Evolutionary conservation across 176 grass and related monocot species (phyloP).

Genomic region (Ensete ventricosum): DNA sequence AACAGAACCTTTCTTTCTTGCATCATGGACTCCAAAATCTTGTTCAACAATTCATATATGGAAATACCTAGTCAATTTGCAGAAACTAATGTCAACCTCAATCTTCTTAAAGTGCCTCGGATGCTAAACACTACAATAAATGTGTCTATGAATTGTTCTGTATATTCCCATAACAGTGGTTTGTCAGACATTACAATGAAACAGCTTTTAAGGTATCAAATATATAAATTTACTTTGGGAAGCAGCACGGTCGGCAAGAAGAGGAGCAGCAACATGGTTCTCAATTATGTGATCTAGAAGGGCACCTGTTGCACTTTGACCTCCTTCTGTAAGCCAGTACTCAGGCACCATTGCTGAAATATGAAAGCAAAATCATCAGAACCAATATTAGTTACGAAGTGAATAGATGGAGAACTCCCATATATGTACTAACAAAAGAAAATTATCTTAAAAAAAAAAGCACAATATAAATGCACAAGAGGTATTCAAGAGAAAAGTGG

Average conservation of each 20-base stretch:
- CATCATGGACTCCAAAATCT: conserved; percentile 56
- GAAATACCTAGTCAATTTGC: conserved; percentile 49
- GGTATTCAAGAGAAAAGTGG: background rate
- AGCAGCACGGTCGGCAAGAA: conserved; percentile 68
- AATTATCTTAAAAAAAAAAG: conserved; percentile 13
- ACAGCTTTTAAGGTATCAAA: background rate
- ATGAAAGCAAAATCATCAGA: conserved; percentile 1
- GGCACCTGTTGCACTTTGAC: conserved; percentile 92
- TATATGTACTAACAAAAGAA: conserved; percentile 8
- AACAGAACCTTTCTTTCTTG: conserved; percentile 55
- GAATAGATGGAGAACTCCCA: background rate
- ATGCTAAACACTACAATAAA: background rate
- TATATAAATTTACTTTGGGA: conserved; percentile 55
- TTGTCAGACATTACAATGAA: background rate
- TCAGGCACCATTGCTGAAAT: conserved; percentile 77
- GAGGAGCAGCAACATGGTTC: conserved; percentile 64
- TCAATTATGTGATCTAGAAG: conserved; percentile 69
- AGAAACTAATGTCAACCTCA: conserved; percentile 16
- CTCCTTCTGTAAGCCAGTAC: conserved; percentile 90
- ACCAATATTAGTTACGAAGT: background rate
- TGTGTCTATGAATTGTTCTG: background rate
- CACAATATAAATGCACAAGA: background rate
- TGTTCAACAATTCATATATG: conserved; percentile 84
- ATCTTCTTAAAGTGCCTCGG: background rate
- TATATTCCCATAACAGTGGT: background rate